A percentile compares a stretch with the other conserved stretches of the same genome.
phyloP scores from a whole-genome alignment of 306 rosid species.

The Cucurbita maxima region DNA sequence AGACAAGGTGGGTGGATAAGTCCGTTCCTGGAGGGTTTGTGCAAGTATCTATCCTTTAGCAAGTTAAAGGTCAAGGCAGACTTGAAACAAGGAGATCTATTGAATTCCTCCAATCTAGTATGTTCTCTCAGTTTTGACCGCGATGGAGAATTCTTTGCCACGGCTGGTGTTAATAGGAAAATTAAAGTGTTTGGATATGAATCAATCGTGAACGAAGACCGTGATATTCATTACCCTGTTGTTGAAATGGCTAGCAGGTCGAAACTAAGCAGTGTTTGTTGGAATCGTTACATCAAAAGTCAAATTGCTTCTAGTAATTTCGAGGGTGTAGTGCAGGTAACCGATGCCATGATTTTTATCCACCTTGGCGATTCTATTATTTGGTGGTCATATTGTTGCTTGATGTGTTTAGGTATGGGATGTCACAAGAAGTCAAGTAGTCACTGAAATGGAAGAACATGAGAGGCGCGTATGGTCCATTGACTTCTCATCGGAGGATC shows the following conservation, averaged over 20 bases:
- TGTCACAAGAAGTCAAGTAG: slow-evolving; percentile 74
- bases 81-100: slow-evolving; percentile 93
- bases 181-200: slow-evolving; percentile 83
- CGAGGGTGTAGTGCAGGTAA: slow-evolving; percentile 95
- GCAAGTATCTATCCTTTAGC: slow-evolving; percentile 81
- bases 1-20: slow-evolving; percentile 80
- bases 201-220: slow-evolving; percentile 59
- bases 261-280: slow-evolving; percentile 81
- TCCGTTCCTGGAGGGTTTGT: slow-evolving; percentile 88
- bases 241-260: slow-evolving; percentile 88
- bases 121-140: slow-evolving; percentile 88
- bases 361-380: slow-evolving; percentile 4
- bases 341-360: slow-evolving; percentile 9
- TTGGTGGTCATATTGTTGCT: slow-evolving; percentile 7
- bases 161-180: slow-evolving; percentile 92
- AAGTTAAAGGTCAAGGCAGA: slow-evolving; percentile 82
- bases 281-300: slow-evolving; percentile 93
- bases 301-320: slow-evolving; percentile 98
- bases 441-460: slow-evolving; percentile 84
- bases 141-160: slow-evolving; percentile 85
- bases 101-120: slow-evolving; percentile 87
- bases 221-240: slow-evolving; percentile 90
- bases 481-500: slow-evolving; percentile 85
- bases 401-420: slow-evolving; percentile 75
- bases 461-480: slow-evolving; percentile 93